Evolutionary conservation across 2,329 filamentous ascomycete genomes (phyloP), one percentile per base, ranked within the genome.

Genomic region (Drechslera avenae): DNA sequence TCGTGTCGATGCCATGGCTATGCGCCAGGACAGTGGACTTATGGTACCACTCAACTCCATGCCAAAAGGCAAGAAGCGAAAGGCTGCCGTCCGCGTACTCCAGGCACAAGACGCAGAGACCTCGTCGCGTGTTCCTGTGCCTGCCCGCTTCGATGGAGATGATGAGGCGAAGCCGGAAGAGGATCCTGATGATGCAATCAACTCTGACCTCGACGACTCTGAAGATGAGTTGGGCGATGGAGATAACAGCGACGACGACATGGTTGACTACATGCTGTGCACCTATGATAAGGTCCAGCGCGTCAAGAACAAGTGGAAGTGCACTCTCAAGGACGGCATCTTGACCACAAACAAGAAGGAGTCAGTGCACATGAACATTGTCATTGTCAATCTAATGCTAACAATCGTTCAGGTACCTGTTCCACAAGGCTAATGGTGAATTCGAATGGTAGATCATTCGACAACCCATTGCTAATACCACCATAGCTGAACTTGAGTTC

Each of bases 231-330:
- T 85, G 43, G 60, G 89, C 23, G 91, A 94, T 18, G 90, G 93
- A 18, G 90, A 94, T 28, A 92, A 94, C 42, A 90, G 91, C 12
- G 91, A 95, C 53, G 92, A 96, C 35, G 84, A 86, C 30, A 84
- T 89, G 59, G 87, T 88, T 1, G 89, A 96, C 63, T 92, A 95
- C 71, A 97, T 99, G 90, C 86, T 99, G 33, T 99, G 94, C 79
- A 97, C 96, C 72, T 99, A 99, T 73, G 94, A 99, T 79, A 99
- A 99, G 79, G 94, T 99, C 8, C 93, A 97, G 77, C 84, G 94
- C 39, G 94, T 97, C 67, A 99, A 99, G 86, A 99, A 97, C 79
- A 99, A 72, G 67, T 77, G 89, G 89, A 99, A 99, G 89, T 99
- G 94, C 77, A 92, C 91, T 1, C 85, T 99, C 58, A 97, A 97